These are phyloP conservation scores for Daldinia grandis DNA, from an alignment of 495 filamentous ascomycete genomes.

Conservation along the genomic window DNA sequence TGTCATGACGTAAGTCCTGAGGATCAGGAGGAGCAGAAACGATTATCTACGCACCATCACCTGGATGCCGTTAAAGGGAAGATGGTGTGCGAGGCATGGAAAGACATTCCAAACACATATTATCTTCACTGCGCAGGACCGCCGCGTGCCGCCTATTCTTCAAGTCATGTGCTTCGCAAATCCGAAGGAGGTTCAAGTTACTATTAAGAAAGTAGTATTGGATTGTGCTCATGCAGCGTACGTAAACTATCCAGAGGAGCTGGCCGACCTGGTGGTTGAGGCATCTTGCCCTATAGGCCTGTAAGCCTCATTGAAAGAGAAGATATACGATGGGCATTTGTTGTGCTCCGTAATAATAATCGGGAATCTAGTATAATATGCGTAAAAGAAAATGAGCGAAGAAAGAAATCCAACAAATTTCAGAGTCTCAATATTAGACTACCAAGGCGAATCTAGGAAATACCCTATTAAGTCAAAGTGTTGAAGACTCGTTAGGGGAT, in stretches of 20 bases:
- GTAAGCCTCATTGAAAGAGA: not conserved
- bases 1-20: not conserved
- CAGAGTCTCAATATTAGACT: too few relatives aligned
- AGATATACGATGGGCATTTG: too few relatives aligned
- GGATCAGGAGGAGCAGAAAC: not conserved
- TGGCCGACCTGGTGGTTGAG: not conserved
- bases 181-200: not conserved
- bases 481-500: too few relatives aligned
- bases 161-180: not conserved
- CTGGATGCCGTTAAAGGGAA: not conserved
- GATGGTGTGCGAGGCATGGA: not conserved
- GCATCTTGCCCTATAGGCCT: not conserved
- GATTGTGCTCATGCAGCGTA: not conserved
- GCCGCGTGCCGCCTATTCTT: not conserved
- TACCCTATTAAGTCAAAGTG: too few relatives aligned
- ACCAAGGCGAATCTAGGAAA: too few relatives aligned
- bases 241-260: not conserved
- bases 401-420: too few relatives aligned
- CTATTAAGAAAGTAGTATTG: not conserved
- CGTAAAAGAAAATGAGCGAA: too few relatives aligned
- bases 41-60: not conserved
- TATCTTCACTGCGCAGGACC: not conserved
- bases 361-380: too few relatives aligned
- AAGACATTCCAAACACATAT: not conserved
- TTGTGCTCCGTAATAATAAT: too few relatives aligned